Evolutionary conservation across 768 basidiomycete genomes (phyloP).

Genomic region (Boletus tomentosulus): DNA sequence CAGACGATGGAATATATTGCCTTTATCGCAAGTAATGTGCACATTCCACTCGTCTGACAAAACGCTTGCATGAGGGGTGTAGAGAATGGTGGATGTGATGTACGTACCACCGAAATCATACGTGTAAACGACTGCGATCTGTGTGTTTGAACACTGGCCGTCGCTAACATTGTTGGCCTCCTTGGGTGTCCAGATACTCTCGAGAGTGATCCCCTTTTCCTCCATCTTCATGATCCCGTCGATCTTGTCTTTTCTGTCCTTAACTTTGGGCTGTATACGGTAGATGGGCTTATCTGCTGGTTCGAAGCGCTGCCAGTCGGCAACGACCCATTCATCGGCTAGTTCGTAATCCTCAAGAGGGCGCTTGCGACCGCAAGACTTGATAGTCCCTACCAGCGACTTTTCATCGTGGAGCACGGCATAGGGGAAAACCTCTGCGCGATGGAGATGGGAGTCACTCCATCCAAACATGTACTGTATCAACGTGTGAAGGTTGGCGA

Average conservation of each 20-base stretch:
- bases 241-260: neutral
- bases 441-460: conserved; percentile 23
- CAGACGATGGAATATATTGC: conserved; percentile 6
- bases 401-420: conserved; percentile 17
- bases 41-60: conserved; percentile 24
- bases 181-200: conserved; percentile 24
- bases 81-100: neutral
- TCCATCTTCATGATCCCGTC: conserved; percentile 16
- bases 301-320: conserved; percentile 14
- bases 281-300: conserved; percentile 17
- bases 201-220: conserved; percentile 19
- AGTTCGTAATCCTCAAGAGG: conserved; percentile 16
- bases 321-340: conserved; percentile 1
- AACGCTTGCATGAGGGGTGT: neutral
- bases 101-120: conserved; percentile 19
- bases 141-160: conserved; percentile 21
- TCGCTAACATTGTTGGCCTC: conserved; percentile 19
- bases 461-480: conserved; percentile 33
- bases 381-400: conserved; percentile 16
- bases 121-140: conserved; percentile 23
- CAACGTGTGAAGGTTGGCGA: conserved; percentile 28
- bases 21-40: conserved; percentile 22
- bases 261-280: conserved; percentile 10
- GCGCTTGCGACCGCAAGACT: conserved; percentile 18
- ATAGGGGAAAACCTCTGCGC: conserved; percentile 18